Percentiles rank a stretch among this genome's conserved stretches.
These are phyloP conservation scores for Phytophthora hybrid DNA, from an alignment of 352 stramenopile genomes.

Conservation along the genomic window DNA sequence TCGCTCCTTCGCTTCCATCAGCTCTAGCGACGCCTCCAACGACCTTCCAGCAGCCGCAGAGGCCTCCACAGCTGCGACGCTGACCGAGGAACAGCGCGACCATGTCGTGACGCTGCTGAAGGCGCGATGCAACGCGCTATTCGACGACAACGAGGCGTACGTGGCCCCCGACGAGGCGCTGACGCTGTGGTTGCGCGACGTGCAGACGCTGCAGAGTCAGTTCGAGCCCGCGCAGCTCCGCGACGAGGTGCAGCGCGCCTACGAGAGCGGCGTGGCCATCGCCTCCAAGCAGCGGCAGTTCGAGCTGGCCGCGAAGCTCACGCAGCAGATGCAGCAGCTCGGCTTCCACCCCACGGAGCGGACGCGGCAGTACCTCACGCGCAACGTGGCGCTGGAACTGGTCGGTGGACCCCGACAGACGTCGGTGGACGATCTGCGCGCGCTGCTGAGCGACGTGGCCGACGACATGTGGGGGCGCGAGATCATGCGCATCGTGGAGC, in stretches of 20 bases:
- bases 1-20: neutral
- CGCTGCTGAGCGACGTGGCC: conserved; percentile 36
- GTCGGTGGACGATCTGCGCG: conserved; percentile 44
- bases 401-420: conserved; percentile 34
- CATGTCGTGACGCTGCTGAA: conserved; percentile 50
- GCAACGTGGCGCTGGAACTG: conserved; percentile 62
- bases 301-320: conserved; percentile 46
- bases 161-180: conserved; percentile 38
- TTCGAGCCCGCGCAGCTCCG: conserved; percentile 16
- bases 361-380: conserved; percentile 64
- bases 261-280: conserved; percentile 76
- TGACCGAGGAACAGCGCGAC: conserved; percentile 27
- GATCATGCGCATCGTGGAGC: conserved; percentile 63
- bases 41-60: too few species aligned
- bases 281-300: conserved; percentile 80
- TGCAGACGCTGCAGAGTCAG: conserved; percentile 40
- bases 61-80: neutral
- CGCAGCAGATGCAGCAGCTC: conserved; percentile 59
- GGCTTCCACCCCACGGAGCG: conserved; percentile 38
- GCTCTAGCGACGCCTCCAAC: too few species aligned
- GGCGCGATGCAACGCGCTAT: conserved; percentile 63
- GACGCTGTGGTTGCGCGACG: conserved; percentile 42
- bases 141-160: conserved; percentile 53
- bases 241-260: conserved; percentile 52
- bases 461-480: conserved; percentile 56